Conservation (phyloP, 257 asterid genomes). For the Knoxia roxburghii region DNA sequence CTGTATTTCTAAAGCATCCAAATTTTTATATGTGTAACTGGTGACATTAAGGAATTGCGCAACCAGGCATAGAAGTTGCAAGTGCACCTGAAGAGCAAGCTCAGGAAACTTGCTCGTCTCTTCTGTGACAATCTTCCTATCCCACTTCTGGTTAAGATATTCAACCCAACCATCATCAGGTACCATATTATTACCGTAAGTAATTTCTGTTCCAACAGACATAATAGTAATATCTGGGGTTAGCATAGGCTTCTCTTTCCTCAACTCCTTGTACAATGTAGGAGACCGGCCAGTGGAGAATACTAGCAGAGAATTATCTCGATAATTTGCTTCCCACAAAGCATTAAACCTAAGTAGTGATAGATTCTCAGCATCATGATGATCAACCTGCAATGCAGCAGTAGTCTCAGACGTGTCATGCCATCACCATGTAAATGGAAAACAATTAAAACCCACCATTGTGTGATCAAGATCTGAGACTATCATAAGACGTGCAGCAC, state of each 20-base stretch:
- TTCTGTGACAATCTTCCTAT: constrained; percentile 61
- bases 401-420: constrained; percentile 14
- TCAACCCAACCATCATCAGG: constrained; percentile 96
- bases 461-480: constrained; percentile 98
- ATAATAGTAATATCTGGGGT: constrained; percentile 92
- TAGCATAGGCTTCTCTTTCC: constrained; percentile 96
- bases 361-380: constrained; percentile 67
- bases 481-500: constrained; percentile 77
- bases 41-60: constrained; percentile 1
- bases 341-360: constrained; percentile 95
- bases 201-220: constrained; percentile 98
- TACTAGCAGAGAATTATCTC: constrained; percentile 79
- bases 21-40: background rate
- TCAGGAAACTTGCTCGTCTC: constrained; percentile 74
- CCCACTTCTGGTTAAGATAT: constrained; percentile 84
- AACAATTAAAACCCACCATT: constrained; percentile 55
- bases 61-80: constrained; percentile 13
- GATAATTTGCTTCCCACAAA: constrained; percentile 87
- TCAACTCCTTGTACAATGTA: constrained; percentile 75
- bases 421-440: constrained; percentile 8
- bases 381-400: constrained; percentile 72
- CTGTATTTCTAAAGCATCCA: background rate
- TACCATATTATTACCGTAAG: constrained; percentile 91
- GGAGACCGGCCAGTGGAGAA: constrained; percentile 99
- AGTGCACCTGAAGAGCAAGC: constrained; percentile 77